These are phyloP conservation scores for Jackrogersella minutella DNA, from an alignment of 495 filamentous ascomycete species.

Conservation along the genomic window DNA sequence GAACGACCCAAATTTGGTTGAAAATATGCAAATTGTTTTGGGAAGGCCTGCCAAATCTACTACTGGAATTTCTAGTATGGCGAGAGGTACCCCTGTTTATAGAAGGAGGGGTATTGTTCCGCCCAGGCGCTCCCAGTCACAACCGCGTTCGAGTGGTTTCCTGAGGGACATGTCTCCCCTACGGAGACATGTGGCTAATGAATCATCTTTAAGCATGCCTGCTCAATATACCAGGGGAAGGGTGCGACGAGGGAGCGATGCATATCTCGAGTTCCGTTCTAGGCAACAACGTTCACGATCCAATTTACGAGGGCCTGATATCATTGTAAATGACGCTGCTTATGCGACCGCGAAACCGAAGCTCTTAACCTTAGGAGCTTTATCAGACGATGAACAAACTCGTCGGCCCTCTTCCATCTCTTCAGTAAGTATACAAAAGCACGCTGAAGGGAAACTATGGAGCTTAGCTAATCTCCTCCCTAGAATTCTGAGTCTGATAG, in stretches of 20 bases:
- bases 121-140: neutral
- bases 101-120: neutral
- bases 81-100: neutral
- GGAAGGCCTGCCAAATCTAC: neutral
- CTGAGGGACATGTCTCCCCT: neutral
- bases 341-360: neutral
- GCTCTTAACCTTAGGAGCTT: neutral
- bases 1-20: neutral
- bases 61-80: neutral
- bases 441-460: neutral
- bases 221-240: neutral
- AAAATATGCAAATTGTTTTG: neutral
- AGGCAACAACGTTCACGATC: neutral
- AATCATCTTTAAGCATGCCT: neutral
- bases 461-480: neutral
- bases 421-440: neutral
- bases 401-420: neutral
- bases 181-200: neutral
- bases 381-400: neutral
- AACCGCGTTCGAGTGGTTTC: neutral
- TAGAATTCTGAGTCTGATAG: slow-evolving; percentile 1
- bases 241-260: neutral
- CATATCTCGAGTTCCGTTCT: neutral
- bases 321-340: neutral
- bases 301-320: neutral